A percentile compares a stretch with the other conserved stretches of the same genome.
phyloP scores from a whole-genome alignment of 768 basidiomycete species.

The Dentipellis fragilis region DNA sequence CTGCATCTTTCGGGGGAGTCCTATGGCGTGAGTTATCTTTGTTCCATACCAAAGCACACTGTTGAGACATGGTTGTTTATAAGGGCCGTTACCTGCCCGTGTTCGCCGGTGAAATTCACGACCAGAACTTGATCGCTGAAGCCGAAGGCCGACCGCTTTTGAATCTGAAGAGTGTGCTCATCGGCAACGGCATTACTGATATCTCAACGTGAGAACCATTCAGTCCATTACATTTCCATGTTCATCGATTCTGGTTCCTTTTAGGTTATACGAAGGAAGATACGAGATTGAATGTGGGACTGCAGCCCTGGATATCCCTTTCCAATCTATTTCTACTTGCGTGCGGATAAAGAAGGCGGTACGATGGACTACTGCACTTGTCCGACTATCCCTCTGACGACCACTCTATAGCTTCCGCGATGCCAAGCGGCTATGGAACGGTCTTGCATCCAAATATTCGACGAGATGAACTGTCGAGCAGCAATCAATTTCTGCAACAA shows the following conservation, averaged over 20 bases:
- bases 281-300: conserved; percentile 41
- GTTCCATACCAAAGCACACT: neutral
- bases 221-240: neutral
- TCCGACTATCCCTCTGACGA: neutral
- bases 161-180: conserved; percentile 65
- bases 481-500: conserved; percentile 57
- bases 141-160: conserved; percentile 41
- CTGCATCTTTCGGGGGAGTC: conserved; percentile 68
- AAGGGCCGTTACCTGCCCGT: conserved; percentile 65
- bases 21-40: conserved; percentile 46
- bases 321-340: conserved; percentile 32
- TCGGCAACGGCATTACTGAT: conserved; percentile 64
- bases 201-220: conserved; percentile 30
- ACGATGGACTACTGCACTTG: conserved; percentile 14
- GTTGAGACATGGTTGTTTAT: neutral
- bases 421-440: conserved; percentile 50
- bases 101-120: conserved; percentile 69
- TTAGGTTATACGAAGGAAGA: conserved; percentile 31
- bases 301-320: conserved; percentile 41
- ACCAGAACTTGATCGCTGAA: conserved; percentile 50
- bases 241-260: no score
- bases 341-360: conserved; percentile 54
- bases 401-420: conserved; percentile 42
- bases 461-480: conserved; percentile 57
- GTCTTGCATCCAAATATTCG: conserved; percentile 56